These are phyloP conservation scores for Alternaria hordeiaustralica DNA, from an alignment of 2,329 filamentous ascomycete genomes.

Conservation along the genomic window DNA sequence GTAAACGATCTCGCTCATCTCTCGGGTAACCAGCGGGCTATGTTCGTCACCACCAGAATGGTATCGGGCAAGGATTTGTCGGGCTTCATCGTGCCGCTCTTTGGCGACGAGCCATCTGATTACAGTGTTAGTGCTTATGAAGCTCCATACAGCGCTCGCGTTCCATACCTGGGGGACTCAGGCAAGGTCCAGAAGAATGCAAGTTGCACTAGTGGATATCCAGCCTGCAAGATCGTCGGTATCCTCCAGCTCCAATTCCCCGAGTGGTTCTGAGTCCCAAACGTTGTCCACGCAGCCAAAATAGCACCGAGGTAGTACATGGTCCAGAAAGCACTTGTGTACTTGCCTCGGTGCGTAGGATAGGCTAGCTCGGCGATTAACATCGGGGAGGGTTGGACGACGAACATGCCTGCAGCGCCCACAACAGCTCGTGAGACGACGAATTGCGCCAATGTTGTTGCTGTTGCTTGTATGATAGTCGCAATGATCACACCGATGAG, in stretches of 20 bases:
- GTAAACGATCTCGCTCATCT: slow-evolving; percentile 8
- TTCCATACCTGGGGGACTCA: background rate
- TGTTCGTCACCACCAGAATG: slow-evolving; percentile 55
- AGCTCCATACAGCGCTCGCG: accelerated
- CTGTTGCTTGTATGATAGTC: slow-evolving; percentile 1
- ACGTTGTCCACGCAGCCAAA: slow-evolving; percentile 27
- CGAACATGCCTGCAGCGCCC: slow-evolving; percentile 57
- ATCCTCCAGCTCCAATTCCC: slow-evolving; percentile 59
- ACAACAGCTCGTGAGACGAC: slow-evolving; percentile 52
- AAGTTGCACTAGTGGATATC: slow-evolving; percentile 40
- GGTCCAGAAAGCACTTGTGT: slow-evolving; percentile 61
- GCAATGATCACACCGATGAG: background rate
- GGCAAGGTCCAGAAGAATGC: background rate
- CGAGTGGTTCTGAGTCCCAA: slow-evolving; percentile 36
- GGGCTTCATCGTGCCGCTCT: slow-evolving; percentile 57
- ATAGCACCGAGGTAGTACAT: slow-evolving; percentile 40
- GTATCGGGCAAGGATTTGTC: slow-evolving; percentile 60
- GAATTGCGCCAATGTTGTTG: slow-evolving; percentile 53
- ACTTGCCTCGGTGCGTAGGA: slow-evolving; percentile 63
- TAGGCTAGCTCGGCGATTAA: slow-evolving; percentile 65
- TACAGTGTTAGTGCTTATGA: background rate
- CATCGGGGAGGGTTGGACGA: slow-evolving; percentile 58
- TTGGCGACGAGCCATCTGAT: slow-evolving; percentile 36
- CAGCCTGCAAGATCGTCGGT: slow-evolving; percentile 61
- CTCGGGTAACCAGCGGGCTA: background rate